Base-by-base conservation (phyloP, 306 rosid species). In the Cucumis hystrix region DNA sequence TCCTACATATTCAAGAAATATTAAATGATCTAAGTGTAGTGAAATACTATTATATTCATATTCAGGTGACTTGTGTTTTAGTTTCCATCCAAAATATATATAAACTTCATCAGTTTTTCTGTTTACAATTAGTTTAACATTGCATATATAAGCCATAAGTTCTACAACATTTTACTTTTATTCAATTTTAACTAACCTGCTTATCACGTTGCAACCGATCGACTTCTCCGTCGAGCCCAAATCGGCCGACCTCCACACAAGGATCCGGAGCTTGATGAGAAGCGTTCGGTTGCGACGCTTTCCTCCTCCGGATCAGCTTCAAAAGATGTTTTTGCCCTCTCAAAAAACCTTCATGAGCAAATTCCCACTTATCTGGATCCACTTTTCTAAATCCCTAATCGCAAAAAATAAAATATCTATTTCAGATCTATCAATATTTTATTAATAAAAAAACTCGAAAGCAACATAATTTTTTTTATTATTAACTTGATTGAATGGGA, bases 301-400 rank as follows among this genome's bases (percentile, higher is more conserved):
- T 95, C 80, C 91, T 85, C 67, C 98, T 88, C 78, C 89, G 89
- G 9, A 92, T 92, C 49, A 83, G 82, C 89, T 87, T 92, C 64
- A 95, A 52, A n/a, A 90, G 93, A 59, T 82, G 83, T 77, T 72
- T 92, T 79, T 89, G 82, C 40, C 98, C 98, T 88, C 87, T 90
- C 4, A 95, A 89, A 84, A 95, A 95, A 65, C 83, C 88, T 75
- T 92, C 92, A 79, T 90, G 90, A 51, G 64, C 64, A 37, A 65
- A 78, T 25, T 49, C 62, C 58, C 76, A 79, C 59, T 28, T 45
- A 55, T 66, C 21, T 43, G 40, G 60, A 74, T 37, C 20, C 43
- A 72, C 60, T 7, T 33, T 37, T 39, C 18, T 74, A 74, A 69
- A 77, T 41, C 52, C 56, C 28, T 10, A n/a, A n/a, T 16, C 28